These are phyloP conservation scores for Boletus bicolor DNA, from an alignment of 768 basidiomycete species.

Conservation along the genomic window DNA sequence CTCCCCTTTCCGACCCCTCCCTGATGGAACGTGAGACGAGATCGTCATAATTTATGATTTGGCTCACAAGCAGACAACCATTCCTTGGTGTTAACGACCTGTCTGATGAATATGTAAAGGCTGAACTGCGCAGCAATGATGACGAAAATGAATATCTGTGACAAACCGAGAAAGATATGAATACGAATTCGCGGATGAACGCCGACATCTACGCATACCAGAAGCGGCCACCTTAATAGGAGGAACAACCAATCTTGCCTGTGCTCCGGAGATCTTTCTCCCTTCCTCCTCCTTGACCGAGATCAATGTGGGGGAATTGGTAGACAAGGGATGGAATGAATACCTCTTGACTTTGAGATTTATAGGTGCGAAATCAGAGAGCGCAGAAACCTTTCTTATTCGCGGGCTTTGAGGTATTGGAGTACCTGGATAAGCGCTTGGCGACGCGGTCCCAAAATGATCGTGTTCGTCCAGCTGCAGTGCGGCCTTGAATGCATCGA, in stretches of 20 bases:
- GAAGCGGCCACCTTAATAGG: slow-evolving; percentile 80
- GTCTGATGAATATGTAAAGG: slow-evolving; percentile 82
- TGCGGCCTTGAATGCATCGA: slow-evolving; percentile 76
- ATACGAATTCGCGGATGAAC: not conserved
- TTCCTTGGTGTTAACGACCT: slow-evolving; percentile 93
- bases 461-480: slow-evolving; percentile 56
- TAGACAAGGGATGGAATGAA: not conserved
- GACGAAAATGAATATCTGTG: slow-evolving; percentile 76
- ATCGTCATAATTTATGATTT: not conserved
- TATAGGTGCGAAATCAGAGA: slow-evolving; percentile 88
- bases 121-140: slow-evolving; percentile 85
- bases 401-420: slow-evolving; percentile 39
- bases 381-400: slow-evolving; percentile 75
- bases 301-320: slow-evolving; percentile 1
- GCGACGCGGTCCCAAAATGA: slow-evolving; percentile 23
- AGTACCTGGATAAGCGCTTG: slow-evolving; percentile 20
- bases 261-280: slow-evolving; percentile 35
- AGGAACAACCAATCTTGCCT: slow-evolving; percentile 74
- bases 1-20: slow-evolving; percentile 81
- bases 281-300: slow-evolving; percentile 36
- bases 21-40: slow-evolving; percentile 36
- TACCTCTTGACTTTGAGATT: slow-evolving; percentile 80
- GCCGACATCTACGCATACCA: slow-evolving; percentile 45
- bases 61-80: slow-evolving; percentile 82
- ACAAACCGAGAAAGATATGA: slow-evolving; percentile 5